A percentile compares a stretch with the other conserved stretches of the same genome.
Evolutionary conservation across 164 flowering plant species (phyloP).

Genomic region (Piper longum): DNA sequence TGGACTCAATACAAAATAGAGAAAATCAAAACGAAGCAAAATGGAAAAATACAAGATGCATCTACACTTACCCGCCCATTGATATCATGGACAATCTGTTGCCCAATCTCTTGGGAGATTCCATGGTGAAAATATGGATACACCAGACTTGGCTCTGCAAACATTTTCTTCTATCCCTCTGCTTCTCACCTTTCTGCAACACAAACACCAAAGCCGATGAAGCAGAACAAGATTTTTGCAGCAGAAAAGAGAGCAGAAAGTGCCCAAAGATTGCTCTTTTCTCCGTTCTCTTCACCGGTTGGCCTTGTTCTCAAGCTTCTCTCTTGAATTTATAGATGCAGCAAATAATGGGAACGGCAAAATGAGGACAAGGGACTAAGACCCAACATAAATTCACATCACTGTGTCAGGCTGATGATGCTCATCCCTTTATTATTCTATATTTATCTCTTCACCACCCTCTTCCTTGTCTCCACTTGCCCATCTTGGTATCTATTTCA

Average conservation of each 20-base stretch:
- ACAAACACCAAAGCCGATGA: neutral
- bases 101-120: constrained; percentile 11
- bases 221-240: neutral
- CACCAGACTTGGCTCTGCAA: constrained; percentile 14
- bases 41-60: neutral
- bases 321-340: neutral
- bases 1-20: neutral
- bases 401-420: too few relatives aligned
- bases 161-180: constrained; percentile 10
- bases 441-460: too few relatives aligned
- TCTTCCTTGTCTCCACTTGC: too few relatives aligned
- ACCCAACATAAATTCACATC: too few relatives aligned
- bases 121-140: constrained; percentile 15
- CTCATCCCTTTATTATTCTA: too few relatives aligned
- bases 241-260: neutral
- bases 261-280: too few relatives aligned
- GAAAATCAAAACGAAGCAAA: neutral
- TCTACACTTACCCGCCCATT: constrained; percentile 1
- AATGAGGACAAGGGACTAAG: neutral
- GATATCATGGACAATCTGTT: neutral
- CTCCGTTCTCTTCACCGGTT: neutral
- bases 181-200: neutral
- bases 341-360: neutral
- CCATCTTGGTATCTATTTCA: too few relatives aligned
- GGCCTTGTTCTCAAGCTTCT: too few relatives aligned